phyloP scores from a whole-genome alignment of 306 rosid species.

The Vigna angularis region DNA sequence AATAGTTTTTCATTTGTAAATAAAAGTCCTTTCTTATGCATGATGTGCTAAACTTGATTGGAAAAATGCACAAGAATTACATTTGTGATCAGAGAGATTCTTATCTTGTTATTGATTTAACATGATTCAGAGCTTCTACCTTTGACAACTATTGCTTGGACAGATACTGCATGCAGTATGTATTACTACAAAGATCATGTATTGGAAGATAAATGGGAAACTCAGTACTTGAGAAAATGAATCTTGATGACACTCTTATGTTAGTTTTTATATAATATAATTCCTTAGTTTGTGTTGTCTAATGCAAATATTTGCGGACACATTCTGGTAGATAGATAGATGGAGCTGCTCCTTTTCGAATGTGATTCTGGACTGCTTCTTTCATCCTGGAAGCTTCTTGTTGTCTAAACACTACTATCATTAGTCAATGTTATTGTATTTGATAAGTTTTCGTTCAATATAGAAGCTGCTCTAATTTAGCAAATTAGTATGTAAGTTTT shows the following conservation, averaged over 20 bases:
- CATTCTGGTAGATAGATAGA: neutral
- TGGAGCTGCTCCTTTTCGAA: neutral
- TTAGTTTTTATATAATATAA: constrained; percentile 20
- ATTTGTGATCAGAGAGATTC: constrained; percentile 5
- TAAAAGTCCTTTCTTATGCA: constrained; percentile 4
- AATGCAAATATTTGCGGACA: neutral
- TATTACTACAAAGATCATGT: neutral
- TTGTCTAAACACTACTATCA: neutral
- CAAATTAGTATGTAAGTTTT: no score
- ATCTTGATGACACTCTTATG: constrained; percentile 4
- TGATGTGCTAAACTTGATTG: constrained; percentile 17
- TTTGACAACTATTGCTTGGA: constrained; percentile 27
- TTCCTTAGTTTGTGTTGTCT: neutral
- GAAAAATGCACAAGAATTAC: neutral
- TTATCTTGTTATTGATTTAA: constrained; percentile 5
- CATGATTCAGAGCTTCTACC: neutral
- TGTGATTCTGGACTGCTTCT: neutral
- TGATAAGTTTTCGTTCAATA: neutral
- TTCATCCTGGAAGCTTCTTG: neutral
- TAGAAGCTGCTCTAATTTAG: no score
- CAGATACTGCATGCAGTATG: neutral
- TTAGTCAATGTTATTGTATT: neutral
- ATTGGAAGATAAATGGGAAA: constrained; percentile 5
- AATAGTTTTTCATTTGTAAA: neutral
- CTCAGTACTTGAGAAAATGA: constrained; percentile 1